These are phyloP conservation scores for Xerocomus potaroensis DNA, from an alignment of 768 basidiomycete species.

Conservation along the genomic window DNA sequence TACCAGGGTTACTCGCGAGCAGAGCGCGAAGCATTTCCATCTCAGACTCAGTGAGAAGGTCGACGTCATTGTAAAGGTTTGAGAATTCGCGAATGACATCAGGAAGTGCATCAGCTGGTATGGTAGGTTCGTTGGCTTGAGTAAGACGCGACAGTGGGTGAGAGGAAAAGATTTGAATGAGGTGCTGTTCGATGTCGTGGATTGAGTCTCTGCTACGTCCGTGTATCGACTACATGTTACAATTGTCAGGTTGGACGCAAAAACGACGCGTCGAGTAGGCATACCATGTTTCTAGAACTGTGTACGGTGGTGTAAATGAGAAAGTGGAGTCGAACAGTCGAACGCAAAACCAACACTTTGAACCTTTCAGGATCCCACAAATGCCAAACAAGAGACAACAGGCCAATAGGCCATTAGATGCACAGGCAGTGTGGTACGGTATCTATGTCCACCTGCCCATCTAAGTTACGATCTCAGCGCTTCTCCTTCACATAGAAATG, in stretches of 20 bases:
- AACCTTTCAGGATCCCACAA: slow-evolving; percentile 12
- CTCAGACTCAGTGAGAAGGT: slow-evolving; percentile 65
- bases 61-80: slow-evolving; percentile 51
- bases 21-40: slow-evolving; percentile 54
- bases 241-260: slow-evolving; percentile 3
- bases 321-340: slow-evolving; percentile 8
- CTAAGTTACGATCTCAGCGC: slow-evolving; percentile 11
- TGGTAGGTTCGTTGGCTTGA: slow-evolving; percentile 55
- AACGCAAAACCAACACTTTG: slow-evolving; percentile 4
- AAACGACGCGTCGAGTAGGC: slow-evolving; percentile 12
- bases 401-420: too few species aligned
- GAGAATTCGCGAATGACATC: slow-evolving; percentile 66
- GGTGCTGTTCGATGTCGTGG: slow-evolving; percentile 64
- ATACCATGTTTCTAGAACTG: slow-evolving; percentile 22
- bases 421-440: too few species aligned
- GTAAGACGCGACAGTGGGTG: slow-evolving; percentile 60
- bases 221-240: slow-evolving; percentile 27
- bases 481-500: slow-evolving; percentile 89
- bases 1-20: slow-evolving; percentile 53
- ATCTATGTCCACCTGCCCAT: not conserved
- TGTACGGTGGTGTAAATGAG: not conserved
- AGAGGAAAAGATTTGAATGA: slow-evolving; percentile 60
- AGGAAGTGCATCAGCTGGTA: slow-evolving; percentile 68
- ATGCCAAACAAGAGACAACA: slow-evolving; percentile 21
- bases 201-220: slow-evolving; percentile 70